These are phyloP conservation scores for Cryptococcus maquisensis DNA, from an alignment of 1,284 basidiomycete genomes.

Conservation along the genomic window DNA sequence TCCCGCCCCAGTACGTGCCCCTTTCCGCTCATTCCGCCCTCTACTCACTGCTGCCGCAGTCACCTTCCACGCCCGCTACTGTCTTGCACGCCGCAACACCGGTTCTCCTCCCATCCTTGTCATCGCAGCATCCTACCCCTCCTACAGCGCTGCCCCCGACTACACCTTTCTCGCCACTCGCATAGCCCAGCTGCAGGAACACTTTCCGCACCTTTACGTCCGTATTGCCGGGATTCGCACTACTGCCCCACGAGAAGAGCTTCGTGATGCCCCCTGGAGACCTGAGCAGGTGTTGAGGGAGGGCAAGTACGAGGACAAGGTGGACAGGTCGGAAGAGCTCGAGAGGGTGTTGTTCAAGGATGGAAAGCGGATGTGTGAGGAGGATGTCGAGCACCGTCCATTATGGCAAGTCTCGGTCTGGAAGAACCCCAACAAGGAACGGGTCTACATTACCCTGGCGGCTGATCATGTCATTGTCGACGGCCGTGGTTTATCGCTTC, in stretches of 20 bases:
- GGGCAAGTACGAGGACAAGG: slow-evolving; percentile 57
- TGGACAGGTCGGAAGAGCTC: slow-evolving; percentile 51
- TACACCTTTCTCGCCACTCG: slow-evolving; percentile 15
- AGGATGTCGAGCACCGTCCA: slow-evolving; percentile 4
- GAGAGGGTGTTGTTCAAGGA: neutral
- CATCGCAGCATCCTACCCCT: slow-evolving; percentile 23
- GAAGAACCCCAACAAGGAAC: neutral
- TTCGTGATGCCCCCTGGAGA: slow-evolving; percentile 9
- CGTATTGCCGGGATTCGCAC: slow-evolving; percentile 14
- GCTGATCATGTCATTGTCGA: slow-evolving; percentile 13
- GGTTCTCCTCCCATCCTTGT: slow-evolving; percentile 23
- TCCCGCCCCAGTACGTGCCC: slow-evolving; percentile 26
- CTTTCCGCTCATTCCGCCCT: neutral
- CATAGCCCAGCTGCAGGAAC: slow-evolving; percentile 26
- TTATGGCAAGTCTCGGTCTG: slow-evolving; percentile 14
- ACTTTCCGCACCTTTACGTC: slow-evolving; percentile 28
- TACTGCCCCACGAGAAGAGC: slow-evolving; percentile 8
- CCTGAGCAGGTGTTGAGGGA: slow-evolving; percentile 12
- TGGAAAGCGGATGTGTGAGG: neutral
- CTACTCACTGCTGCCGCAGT: slow-evolving; percentile 19
- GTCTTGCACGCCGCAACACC: slow-evolving; percentile 25
- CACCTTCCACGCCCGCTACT: slow-evolving; percentile 32
- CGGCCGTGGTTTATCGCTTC: slow-evolving; percentile 17
- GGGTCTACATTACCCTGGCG: slow-evolving; percentile 7
- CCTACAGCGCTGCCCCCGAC: slow-evolving; percentile 15